Base-by-base conservation (phyloP, 495 filamentous ascomycete species). In the Aspergillus funiculosus region DNA sequence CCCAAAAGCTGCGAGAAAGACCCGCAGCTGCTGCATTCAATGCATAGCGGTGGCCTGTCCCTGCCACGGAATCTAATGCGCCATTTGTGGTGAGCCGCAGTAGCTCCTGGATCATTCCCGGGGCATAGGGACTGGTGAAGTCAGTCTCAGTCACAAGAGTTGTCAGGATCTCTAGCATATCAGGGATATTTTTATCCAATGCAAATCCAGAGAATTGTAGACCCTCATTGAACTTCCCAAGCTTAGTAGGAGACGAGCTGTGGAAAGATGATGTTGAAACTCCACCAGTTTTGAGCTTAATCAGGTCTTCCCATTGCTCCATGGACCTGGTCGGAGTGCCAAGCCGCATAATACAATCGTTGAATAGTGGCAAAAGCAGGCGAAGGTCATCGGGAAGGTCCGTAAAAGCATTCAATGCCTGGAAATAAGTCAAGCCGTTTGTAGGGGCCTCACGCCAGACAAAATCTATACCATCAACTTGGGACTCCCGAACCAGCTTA, bases 281-380 rank as follows among this genome's bases (percentile, higher is more conserved):
- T 9, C 92, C 92, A n/a, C 92, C 92, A 4, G 91, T 98, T 66
- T 94, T 95, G 9, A 96, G 72, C 56, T 95, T 96, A 57, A 97
- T 96, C 29, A 87, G 66, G 60, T 96, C 92, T 61, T 98, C 92
- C 30, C 95, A 76, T 59, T 96, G 78, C 61, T 95, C 94, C 87
- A 95, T 95, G 0, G 85, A 79, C 70, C 81, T 84, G 45, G 82
- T 77, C 42, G 83, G 82, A 7, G 92, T 97, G 18, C 92, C 92
- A 10, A 98, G 72, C 20, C 92, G 81, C 83, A 95, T 88, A 28
- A 98, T 82, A 7, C 86, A 82, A 60, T 95, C 89, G 25, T 86
- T 88, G 60, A 97, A 98, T 8, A 98, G 67, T 1, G 92, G 94
- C 53, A 97, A 81, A 39, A 95, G 72, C 48, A 85, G 68, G 26